Percentiles rank a stretch among this genome's conserved stretches.
Evolutionary conservation across 805 yeast species (phyloP).

Genomic region (Suhomyces kilbournensis): DNA sequence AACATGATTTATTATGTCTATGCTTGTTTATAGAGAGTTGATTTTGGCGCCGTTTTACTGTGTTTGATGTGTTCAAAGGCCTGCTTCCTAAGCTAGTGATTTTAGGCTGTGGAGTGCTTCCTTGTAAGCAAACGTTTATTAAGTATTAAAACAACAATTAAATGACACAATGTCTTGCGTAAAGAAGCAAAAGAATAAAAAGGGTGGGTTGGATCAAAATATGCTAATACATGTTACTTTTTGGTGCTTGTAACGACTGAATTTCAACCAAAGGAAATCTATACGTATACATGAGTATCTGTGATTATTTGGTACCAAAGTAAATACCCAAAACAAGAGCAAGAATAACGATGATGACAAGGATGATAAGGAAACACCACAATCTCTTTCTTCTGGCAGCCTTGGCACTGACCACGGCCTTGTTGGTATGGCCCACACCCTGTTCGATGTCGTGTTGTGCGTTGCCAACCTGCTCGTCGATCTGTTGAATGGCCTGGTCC

Average conservation of each 20-base stretch:
- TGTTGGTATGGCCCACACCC: slow-evolving; percentile 90
- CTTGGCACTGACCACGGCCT: slow-evolving; percentile 84
- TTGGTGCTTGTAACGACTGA: slow-evolving; percentile 1
- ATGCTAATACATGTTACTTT: slow-evolving; percentile 5
- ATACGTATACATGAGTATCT: slow-evolving; percentile 1
- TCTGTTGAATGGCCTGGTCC: slow-evolving; percentile 79
- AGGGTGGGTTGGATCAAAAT: not conserved
- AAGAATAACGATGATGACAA: slow-evolving; percentile 58
- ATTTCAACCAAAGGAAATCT: slow-evolving; percentile 2
- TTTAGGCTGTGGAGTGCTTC: not conserved
- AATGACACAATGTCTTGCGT: slow-evolving; percentile 3
- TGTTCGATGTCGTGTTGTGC: slow-evolving; percentile 91
- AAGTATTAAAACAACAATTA: slow-evolving; percentile 3
- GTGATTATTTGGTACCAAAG: slow-evolving; percentile 33
- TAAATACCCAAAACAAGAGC: slow-evolving; percentile 68
- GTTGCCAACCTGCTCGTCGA: slow-evolving; percentile 72
- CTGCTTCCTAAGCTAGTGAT: too few relatives aligned
- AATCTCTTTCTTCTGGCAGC: slow-evolving; percentile 88
- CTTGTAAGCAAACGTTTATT: not conserved
- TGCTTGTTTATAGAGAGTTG: too few relatives aligned
- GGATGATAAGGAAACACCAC: slow-evolving; percentile 71
- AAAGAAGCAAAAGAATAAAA: slow-evolving; percentile 1
- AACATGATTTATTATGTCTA: too few relatives aligned
- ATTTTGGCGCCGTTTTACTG: too few relatives aligned
- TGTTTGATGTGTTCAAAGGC: too few relatives aligned